Conservation (phyloP, 208 protist species). For the Kentomonas sorsogonicus region DNA sequence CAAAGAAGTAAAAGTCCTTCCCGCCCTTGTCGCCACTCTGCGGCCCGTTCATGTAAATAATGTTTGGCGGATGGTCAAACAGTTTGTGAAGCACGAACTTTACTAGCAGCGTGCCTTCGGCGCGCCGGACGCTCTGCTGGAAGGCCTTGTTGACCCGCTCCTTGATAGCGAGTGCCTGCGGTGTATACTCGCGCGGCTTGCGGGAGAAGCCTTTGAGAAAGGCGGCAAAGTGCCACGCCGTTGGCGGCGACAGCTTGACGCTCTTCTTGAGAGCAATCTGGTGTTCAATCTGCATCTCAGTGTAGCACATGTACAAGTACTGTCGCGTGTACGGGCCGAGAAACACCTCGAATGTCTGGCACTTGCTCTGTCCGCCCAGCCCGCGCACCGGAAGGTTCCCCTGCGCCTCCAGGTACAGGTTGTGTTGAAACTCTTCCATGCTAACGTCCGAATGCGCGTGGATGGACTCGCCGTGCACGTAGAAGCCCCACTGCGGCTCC, state of each 20-base stretch:
- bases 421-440: constrained; percentile 86
- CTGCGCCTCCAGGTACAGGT: constrained; percentile 69
- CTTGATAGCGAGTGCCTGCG: constrained; percentile 53
- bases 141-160: constrained; percentile 70
- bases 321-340: constrained; percentile 63
- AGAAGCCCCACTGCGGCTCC: constrained; percentile 82
- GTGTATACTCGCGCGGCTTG: constrained; percentile 46
- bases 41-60: constrained; percentile 81
- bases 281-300: constrained; percentile 50
- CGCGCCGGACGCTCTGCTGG: constrained; percentile 58
- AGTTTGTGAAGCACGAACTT: constrained; percentile 70
- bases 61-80: constrained; percentile 67
- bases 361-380: constrained; percentile 68
- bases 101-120: constrained; percentile 52
- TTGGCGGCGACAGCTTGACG: constrained; percentile 17
- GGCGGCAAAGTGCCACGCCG: constrained; percentile 56
- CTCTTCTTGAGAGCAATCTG: constrained; percentile 28
- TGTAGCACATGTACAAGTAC: constrained; percentile 78
- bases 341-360: constrained; percentile 82
- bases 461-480: constrained; percentile 89
- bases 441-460: constrained; percentile 81
- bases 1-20: constrained; percentile 84
- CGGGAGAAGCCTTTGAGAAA: constrained; percentile 42
- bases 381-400: constrained; percentile 80
- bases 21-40: constrained; percentile 54